Conservation (phyloP, 768 basidiomycete species). For the Mycena indigotica region DNA sequence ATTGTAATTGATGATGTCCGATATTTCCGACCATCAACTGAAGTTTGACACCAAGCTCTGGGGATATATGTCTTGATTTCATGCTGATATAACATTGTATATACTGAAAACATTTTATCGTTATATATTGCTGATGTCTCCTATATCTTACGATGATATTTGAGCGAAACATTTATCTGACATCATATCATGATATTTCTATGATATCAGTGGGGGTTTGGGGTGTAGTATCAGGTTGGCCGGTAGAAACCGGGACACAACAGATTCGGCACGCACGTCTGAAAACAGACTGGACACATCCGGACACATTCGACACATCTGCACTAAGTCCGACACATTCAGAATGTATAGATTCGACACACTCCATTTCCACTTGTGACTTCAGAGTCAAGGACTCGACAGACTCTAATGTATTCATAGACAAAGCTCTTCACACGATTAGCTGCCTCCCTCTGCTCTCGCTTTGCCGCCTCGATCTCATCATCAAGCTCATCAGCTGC, state of each 20-base stretch:
- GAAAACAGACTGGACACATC: too few species aligned
- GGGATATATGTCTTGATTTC: neutral
- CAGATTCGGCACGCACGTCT: too few species aligned
- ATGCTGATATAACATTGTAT: neutral
- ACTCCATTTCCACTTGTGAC: too few species aligned
- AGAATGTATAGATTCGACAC: too few species aligned
- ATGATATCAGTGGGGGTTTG: neutral
- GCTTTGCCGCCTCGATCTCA: neutral
- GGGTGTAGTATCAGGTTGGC: too few species aligned
- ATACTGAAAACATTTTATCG: neutral
- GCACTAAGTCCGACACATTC: too few species aligned
- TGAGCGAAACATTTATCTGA: neutral
- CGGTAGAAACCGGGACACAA: too few species aligned
- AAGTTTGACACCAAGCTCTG: neutral
- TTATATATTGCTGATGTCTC: neutral
- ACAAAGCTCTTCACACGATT: conserved; percentile 2
- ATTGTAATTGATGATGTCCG: neutral
- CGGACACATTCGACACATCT: too few species aligned
- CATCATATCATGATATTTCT: neutral
- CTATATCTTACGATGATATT: neutral
- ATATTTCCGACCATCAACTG: neutral
- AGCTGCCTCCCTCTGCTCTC: neutral
- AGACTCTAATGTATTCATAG: too few species aligned
- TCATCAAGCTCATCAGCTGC: neutral
- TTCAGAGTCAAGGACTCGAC: too few species aligned